Conservation (phyloP, 2,329 filamentous ascomycete species). For the Fusarium mangiferae region DNA sequence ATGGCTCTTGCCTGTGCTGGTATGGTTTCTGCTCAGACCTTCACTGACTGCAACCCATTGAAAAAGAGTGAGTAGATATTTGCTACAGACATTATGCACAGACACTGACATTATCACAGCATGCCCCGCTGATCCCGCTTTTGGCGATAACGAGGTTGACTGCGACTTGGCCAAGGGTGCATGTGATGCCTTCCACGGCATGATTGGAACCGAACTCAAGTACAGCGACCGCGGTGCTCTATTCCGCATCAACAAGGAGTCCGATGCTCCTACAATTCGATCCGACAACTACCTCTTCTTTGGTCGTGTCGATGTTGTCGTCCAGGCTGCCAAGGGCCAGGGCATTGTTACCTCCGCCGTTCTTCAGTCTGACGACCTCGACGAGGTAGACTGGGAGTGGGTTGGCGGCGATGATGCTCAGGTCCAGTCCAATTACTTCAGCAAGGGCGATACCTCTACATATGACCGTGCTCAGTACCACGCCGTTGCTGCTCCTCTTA, state of each 20-base stretch:
- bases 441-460: slow-evolving; percentile 76
- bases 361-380: slow-evolving; percentile 87
- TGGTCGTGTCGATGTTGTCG: slow-evolving; percentile 81
- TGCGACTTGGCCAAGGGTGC: slow-evolving; percentile 83
- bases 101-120: slow-evolving; percentile 46
- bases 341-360: slow-evolving; percentile 93
- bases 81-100: not conserved
- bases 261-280: slow-evolving; percentile 77
- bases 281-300: slow-evolving; percentile 96
- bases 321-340: slow-evolving; percentile 81
- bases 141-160: slow-evolving; percentile 66
- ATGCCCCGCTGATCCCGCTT: slow-evolving; percentile 80
- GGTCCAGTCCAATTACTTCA: slow-evolving; percentile 90
- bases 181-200: slow-evolving; percentile 64
- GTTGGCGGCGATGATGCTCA: slow-evolving; percentile 78
- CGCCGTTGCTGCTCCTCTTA: slow-evolving; percentile 64
- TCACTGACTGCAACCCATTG: slow-evolving; percentile 65
- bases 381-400: slow-evolving; percentile 95
- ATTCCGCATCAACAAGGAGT: slow-evolving; percentile 74
- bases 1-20: slow-evolving; percentile 61
- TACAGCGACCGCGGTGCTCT: slow-evolving; percentile 63
- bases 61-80: slow-evolving; percentile 55
- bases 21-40: slow-evolving; percentile 66
- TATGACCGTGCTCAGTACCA: slow-evolving; percentile 77
- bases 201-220: slow-evolving; percentile 59